A percentile compares a stretch with the other conserved stretches of the same genome.
These are phyloP conservation scores for Lactarius deliciosus DNA, from an alignment of 768 basidiomycete species.

Conservation along the genomic window DNA sequence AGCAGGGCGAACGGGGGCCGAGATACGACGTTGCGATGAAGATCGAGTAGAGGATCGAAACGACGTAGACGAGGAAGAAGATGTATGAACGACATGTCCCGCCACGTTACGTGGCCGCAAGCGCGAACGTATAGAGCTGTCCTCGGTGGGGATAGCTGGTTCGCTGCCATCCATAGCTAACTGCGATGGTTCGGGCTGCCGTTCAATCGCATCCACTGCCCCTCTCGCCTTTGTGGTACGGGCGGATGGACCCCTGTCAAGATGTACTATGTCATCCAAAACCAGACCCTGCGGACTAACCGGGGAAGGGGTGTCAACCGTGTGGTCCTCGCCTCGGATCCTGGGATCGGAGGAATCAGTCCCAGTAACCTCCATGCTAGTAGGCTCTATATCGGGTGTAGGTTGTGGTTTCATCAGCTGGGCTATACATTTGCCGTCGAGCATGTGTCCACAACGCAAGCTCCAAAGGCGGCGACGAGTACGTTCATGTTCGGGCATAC, in stretches of 20 bases:
- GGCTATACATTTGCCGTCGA: constrained; percentile 74
- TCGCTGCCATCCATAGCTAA: background rate
- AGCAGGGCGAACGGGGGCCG: background rate
- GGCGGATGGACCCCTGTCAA: background rate
- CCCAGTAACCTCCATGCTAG: background rate
- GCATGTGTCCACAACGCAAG: constrained; percentile 72
- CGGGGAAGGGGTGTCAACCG: background rate
- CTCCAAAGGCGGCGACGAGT: constrained; percentile 60
- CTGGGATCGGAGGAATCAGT: background rate
- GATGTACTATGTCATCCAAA: background rate
- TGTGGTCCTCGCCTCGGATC: constrained; percentile 2
- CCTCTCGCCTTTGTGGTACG: background rate
- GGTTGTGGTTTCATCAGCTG: constrained; percentile 50
- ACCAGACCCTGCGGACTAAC: background rate
- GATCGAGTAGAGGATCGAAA: background rate
- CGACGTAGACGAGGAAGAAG: background rate
- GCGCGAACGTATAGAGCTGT: constrained; percentile 25
- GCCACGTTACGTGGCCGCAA: constrained; percentile 27
- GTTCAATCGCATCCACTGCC: constrained; percentile 1
- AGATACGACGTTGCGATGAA: constrained; percentile 14
- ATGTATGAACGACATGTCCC: constrained; percentile 18
- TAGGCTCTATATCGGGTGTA: constrained; percentile 1
- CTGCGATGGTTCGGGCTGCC: constrained; percentile 4
- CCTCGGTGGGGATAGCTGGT: background rate
- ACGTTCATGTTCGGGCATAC: constrained; percentile 42